Base-by-base conservation (phyloP, 345 rosid genomes). In the Tarenaya hassleriana region DNA sequence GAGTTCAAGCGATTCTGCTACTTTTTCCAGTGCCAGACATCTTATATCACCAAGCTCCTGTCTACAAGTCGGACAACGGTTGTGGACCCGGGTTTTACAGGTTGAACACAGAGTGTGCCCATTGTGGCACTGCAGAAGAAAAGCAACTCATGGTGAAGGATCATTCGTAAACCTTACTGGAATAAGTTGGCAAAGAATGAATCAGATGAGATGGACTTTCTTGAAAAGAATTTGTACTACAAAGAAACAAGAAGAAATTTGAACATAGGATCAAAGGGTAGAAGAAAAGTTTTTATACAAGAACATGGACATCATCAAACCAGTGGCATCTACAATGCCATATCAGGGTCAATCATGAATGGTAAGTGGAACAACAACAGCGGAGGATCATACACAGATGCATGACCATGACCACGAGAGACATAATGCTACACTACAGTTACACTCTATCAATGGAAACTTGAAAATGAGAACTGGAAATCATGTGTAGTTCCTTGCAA, bases 41-140 rank as follows among this genome's bases (percentile, higher is more conserved):
- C 97, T 83, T 37, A 86, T 82, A 63, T 90, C 97, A 12, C 96
- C 96, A 20, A 90, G 96, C 81, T 90, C 97, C 72, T 86, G 96
- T 70, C 97, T 74, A 67, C 97, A 90, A 39, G 96, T 90, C 15
- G 97, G 96, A 41, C 97, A 90, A 16, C 96, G 78, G 53, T 86
- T 90, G 47, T 84, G 96, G 27, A 86, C 97, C 71, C 88, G 74
- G 41, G 68, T 74, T 79, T 90, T 90, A 74, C 97, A 86, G 41
- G 86, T 84, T 46, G 96, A 90, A 66, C 97, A 90, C 9, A 90
- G 84, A 10, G 97, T 90, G 62, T 86, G 97, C 21, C 97, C 97
- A 57, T 90, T 90, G 72, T 84, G 97, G 70, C 97, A 90, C 97
- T 90, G 96, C 73, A 55, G 41, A 41, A 4, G 7, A 5, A 52